Evolutionary conservation across 2,329 filamentous ascomycete species (phyloP).

Genomic region (Parascedosporium putredinis): DNA sequence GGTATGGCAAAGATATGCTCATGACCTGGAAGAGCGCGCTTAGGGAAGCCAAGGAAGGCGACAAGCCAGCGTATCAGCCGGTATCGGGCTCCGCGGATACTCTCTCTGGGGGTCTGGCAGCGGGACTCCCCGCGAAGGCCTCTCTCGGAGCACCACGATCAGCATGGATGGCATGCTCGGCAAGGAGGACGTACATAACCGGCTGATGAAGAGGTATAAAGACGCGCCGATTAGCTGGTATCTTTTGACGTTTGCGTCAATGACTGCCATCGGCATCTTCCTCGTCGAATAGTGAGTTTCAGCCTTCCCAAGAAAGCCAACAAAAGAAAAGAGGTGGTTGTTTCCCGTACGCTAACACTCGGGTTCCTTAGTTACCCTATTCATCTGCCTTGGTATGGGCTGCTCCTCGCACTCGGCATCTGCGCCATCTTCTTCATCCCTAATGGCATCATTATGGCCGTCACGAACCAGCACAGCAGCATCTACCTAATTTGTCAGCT

Average conservation of each 20-base stretch:
- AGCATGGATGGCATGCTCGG: conserved; percentile 47
- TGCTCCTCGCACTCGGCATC: conserved; percentile 67
- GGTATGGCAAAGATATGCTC: conserved; percentile 78
- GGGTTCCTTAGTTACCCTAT: conserved; percentile 66
- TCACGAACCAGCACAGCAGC: conserved; percentile 80
- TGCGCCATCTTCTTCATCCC: conserved; percentile 78
- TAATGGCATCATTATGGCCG: conserved; percentile 86
- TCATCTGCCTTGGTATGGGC: conserved; percentile 76
- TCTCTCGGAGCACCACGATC: conserved; percentile 11
- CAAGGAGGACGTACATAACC: conserved; percentile 72
- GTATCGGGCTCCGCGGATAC: conserved; percentile 23
- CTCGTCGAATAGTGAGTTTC: conserved; percentile 67
- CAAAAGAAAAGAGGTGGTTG: conserved; percentile 3
- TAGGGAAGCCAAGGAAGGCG: conserved; percentile 46
- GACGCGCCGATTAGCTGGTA: conserved; percentile 81
- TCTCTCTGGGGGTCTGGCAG: conserved; percentile 10
- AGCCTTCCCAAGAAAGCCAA: not conserved
- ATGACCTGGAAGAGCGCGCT: conserved; percentile 63
- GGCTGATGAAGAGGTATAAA: conserved; percentile 72
- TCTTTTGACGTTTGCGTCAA: conserved; percentile 60
- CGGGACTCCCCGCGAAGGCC: not conserved
- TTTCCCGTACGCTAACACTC: conserved; percentile 12
- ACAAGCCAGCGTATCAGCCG: conserved; percentile 42
- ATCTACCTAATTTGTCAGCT: conserved; percentile 82
- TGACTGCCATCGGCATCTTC: conserved; percentile 72